Percentiles rank a stretch among this genome's conserved stretches.
Evolutionary conservation across 2,329 filamentous ascomycete species (phyloP).

Genomic region (Furcasterigmium furcatum): DNA sequence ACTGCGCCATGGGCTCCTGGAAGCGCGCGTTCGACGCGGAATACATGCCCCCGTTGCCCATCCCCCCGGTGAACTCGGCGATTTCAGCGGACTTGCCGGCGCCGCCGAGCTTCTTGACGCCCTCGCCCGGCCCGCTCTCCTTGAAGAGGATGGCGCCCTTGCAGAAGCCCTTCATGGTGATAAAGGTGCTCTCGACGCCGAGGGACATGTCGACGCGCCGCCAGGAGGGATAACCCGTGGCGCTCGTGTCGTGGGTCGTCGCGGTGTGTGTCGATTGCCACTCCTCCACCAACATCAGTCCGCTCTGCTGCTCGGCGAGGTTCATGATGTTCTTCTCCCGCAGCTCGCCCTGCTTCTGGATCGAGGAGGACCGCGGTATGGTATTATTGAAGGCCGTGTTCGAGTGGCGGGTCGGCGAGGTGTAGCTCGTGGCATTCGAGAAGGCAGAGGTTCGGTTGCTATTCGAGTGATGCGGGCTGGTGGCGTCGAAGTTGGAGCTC

Average conservation of each 20-base stretch:
- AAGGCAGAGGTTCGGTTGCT: constrained; percentile 8
- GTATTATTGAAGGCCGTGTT: neutral
- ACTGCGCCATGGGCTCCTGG: constrained; percentile 15
- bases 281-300: neutral
- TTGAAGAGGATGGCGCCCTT: constrained; percentile 30
- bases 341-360: neutral
- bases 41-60: constrained; percentile 30
- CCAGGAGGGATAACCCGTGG: neutral
- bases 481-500: constrained; percentile 2
- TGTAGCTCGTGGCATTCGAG: constrained; percentile 2
- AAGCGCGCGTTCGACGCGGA: constrained; percentile 2
- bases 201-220: constrained; percentile 11
- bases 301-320: constrained; percentile 10
- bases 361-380: neutral
- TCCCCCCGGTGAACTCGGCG: constrained; percentile 21
- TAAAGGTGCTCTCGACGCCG: constrained; percentile 29
- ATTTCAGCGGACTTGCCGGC: constrained; percentile 13
- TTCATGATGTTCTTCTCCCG: neutral
- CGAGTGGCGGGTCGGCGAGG: constrained; percentile 1
- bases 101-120: constrained; percentile 34
- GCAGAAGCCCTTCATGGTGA: constrained; percentile 32
- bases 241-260: neutral
- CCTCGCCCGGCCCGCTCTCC: constrained; percentile 27
- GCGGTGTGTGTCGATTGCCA: neutral
- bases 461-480: constrained; percentile 3